Conservation (phyloP, 306 rosid species). For the Potentilla sterilis region DNA sequence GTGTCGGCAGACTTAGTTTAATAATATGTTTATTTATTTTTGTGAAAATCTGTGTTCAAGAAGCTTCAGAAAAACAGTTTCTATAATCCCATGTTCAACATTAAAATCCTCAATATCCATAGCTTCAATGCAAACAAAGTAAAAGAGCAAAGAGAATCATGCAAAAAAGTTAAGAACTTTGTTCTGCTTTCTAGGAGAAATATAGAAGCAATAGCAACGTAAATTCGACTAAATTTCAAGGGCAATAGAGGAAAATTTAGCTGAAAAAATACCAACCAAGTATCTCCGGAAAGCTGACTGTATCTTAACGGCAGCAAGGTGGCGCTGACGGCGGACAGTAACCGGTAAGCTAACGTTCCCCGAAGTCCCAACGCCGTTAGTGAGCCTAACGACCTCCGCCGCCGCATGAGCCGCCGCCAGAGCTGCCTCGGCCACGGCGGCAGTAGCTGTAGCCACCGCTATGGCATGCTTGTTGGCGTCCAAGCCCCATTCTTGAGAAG, state of each 20-base stretch:
- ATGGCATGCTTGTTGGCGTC: conserved; percentile 81
- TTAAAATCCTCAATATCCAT: neutral
- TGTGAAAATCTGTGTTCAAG: neutral
- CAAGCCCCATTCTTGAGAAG: conserved; percentile 26
- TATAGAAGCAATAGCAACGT: neutral
- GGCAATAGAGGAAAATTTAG: neutral
- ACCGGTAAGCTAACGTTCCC: neutral
- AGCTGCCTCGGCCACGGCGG: conserved; percentile 90
- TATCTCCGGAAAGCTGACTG: conserved; percentile 85
- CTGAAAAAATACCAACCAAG: conserved; percentile 49
- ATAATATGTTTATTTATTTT: neutral
- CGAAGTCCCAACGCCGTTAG: conserved; percentile 30
- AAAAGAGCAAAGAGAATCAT: neutral
- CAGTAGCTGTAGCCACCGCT: conserved; percentile 91
- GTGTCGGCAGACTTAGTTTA: conserved; percentile 28
- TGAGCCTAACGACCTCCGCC: conserved; percentile 77
- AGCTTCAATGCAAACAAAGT: neutral
- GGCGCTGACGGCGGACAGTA: conserved; percentile 19
- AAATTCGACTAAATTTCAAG: neutral
- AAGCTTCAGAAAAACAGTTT: conserved; percentile 9
- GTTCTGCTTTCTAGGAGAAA: neutral
- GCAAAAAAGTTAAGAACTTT: neutral
- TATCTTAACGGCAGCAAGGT: conserved; percentile 52
- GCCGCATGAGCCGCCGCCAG: conserved; percentile 96
- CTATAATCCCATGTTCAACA: neutral